These are phyloP conservation scores for Calonectria pseudoturangicola DNA, from an alignment of 2,329 filamentous ascomycete genomes.

Conservation along the genomic window DNA sequence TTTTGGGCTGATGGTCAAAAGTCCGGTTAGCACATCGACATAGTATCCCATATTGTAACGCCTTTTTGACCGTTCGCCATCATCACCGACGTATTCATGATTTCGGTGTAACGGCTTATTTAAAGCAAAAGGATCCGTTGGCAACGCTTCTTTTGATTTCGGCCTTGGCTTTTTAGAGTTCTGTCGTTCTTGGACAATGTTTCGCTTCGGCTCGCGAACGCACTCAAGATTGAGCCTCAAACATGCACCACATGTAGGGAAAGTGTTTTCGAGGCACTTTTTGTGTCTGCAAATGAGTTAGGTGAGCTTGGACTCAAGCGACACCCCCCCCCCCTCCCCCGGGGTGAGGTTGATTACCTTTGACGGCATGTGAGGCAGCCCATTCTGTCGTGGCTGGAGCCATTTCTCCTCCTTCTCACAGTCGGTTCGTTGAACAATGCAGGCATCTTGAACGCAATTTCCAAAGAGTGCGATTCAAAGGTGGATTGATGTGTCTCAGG, in stretches of 20 bases:
- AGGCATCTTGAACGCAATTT: not conserved
- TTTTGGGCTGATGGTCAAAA: constrained; percentile 12
- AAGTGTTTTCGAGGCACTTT: constrained; percentile 32
- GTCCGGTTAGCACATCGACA: constrained; percentile 8
- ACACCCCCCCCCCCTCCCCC: too few relatives aligned
- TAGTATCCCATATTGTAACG: constrained; percentile 28
- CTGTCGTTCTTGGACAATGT: constrained; percentile 10
- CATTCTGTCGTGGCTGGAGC: constrained; percentile 32
- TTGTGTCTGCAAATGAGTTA: constrained; percentile 19
- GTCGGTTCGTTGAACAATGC: too few relatives aligned
- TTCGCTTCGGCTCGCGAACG: constrained; percentile 7
- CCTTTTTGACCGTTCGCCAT: not conserved
- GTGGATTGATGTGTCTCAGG: not conserved
- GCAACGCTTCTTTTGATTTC: not conserved
- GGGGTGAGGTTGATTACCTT: constrained; percentile 18
- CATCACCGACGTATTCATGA: not conserved
- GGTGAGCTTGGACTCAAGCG: not conserved
- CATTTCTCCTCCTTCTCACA: constrained; percentile 4
- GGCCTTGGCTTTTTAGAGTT: not conserved
- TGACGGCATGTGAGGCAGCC: constrained; percentile 35
- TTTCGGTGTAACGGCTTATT: not conserved
- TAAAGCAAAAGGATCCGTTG: not conserved
- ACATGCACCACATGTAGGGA: constrained; percentile 32
- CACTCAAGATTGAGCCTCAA: constrained; percentile 30
- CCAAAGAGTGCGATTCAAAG: not conserved